Evolutionary conservation across 345 rosid genomes (phyloP).

Genomic region (Brassica cretica): DNA sequence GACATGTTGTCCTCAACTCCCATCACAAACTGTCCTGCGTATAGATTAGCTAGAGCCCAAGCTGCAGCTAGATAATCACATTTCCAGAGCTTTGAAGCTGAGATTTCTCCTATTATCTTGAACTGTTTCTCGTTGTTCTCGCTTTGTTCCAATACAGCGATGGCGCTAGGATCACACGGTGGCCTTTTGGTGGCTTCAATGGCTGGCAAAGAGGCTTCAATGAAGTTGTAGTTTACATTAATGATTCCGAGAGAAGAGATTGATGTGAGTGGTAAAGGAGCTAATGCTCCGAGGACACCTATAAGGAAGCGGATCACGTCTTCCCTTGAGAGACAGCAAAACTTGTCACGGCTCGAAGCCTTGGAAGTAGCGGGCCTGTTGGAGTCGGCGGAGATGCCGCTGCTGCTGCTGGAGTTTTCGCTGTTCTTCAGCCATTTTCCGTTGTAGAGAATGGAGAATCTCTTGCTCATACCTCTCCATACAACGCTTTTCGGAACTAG

Average conservation of each 20-base stretch:
- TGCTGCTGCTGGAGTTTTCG: slow-evolving; percentile 55
- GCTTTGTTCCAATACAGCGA: slow-evolving; percentile 68
- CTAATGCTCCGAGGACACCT: slow-evolving; percentile 96
- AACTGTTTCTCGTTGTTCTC: slow-evolving; percentile 58
- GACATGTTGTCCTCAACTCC: slow-evolving; percentile 82
- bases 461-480: slow-evolving; percentile 97
- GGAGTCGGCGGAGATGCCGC: slow-evolving; percentile 48
- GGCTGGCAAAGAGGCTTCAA: slow-evolving; percentile 80
- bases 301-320: slow-evolving; percentile 88
- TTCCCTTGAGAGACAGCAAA: slow-evolving; percentile 96
- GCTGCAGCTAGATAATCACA: slow-evolving; percentile 91
- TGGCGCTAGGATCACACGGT: slow-evolving; percentile 71
- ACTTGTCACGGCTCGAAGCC: slow-evolving; percentile 57
- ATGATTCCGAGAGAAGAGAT: slow-evolving; percentile 71
- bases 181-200: slow-evolving; percentile 53
- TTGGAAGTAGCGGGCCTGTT: slow-evolving; percentile 66
- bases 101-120: slow-evolving; percentile 88
- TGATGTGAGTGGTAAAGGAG: slow-evolving; percentile 88
- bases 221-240: slow-evolving; percentile 54
- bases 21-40: slow-evolving; percentile 94
- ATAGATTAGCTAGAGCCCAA: slow-evolving; percentile 92
- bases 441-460: slow-evolving; percentile 81
- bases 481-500: slow-evolving; percentile 71
- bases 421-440: slow-evolving; percentile 91
- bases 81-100: slow-evolving; percentile 92